Conservation (phyloP, 345 rosid genomes). For the Pseudoturritis turrita region DNA sequence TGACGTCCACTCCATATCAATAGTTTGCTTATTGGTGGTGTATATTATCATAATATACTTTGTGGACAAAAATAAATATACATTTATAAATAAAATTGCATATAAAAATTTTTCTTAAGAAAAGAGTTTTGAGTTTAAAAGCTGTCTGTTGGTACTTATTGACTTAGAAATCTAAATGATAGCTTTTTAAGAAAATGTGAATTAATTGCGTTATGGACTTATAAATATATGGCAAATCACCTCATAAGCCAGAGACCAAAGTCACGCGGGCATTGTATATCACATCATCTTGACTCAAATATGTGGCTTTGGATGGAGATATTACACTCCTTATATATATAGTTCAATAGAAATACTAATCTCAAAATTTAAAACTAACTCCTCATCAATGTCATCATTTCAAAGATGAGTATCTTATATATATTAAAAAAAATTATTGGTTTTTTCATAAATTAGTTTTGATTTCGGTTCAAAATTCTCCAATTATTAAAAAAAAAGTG, state of each 20-base stretch:
- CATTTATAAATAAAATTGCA: neutral
- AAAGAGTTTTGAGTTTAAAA: neutral
- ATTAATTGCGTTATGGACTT: neutral
- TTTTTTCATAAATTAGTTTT: neutral
- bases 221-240: neutral
- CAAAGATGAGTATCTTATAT: neutral
- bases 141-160: constrained; percentile 5
- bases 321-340: no score
- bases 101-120: neutral
- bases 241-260: neutral
- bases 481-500: no score
- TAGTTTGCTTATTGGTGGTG: neutral
- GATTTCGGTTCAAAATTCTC: no score
- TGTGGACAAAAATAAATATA: neutral
- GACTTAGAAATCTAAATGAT: neutral
- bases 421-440: neutral
- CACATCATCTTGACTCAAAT: no score
- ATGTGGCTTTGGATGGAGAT: no score
- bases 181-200: neutral
- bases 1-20: constrained; percentile 16
- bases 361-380: no score
- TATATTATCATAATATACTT: neutral
- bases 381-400: no score
- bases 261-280: neutral
- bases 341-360: no score